Evolutionary conservation across 2,329 filamentous ascomycete genomes (phyloP), one percentile per base, ranked within the genome.

Genomic region (Nigrospora sphaerica): DNA sequence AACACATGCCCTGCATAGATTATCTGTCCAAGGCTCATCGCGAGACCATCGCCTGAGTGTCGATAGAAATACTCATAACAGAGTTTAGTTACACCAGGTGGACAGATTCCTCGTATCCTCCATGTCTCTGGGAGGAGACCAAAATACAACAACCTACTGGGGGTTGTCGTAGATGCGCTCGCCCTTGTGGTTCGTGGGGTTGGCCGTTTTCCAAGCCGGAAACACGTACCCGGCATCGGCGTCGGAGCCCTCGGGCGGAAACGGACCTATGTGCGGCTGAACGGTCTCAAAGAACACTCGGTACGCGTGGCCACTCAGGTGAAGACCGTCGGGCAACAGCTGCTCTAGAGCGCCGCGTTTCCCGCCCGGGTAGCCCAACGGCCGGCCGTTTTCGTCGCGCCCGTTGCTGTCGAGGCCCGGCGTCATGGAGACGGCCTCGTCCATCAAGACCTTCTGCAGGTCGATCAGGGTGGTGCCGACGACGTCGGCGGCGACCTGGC

Each of bases 361-460:
- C 19, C 75, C 74, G 46, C 70, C 69, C 52, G 67, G 70, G 23
- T 76, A 72, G 2, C 78, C 77, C 32, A 80, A 68, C 56, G 66
- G 63, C 14, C 70, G 67, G 6, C 65, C 69, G 39, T 64, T 54
- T 42, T 52, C 69, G 45, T 81, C 74, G 58, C 39, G 46, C 5
- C 64, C 70, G 37, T 64, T 52, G 35, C 51, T 68, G 44, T 81
- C 74, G 58, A 82, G 85, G 42, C 74, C 67, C 54, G 62, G 79
- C 61, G 65, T 78, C 66, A 66, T 79, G 62, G 62, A 75, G 62
- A 65, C 79, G 70, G 64, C 91, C 75, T 78, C 73, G 46, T 79
- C 72, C 82, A 95, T 88, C 56, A 96, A 76, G 0, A 80, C 81
- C 50, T 79, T 77, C 81, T 88, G 95, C 2, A 97, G 74, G 64